Evolutionary conservation across 495 filamentous ascomycete species (phyloP).

Genomic region (Penicillium goetzii): DNA sequence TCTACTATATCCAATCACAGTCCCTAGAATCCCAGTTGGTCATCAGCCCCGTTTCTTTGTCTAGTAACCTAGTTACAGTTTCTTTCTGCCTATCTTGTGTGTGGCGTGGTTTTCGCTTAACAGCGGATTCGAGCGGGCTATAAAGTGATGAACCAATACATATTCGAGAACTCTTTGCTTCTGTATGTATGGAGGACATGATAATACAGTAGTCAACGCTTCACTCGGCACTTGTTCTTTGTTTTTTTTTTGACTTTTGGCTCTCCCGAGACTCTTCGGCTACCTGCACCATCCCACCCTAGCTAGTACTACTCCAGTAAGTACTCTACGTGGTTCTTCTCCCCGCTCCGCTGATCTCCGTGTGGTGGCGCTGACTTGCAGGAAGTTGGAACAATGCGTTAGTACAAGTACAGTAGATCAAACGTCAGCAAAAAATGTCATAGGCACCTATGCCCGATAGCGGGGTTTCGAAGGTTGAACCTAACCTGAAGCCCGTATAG

Average conservation of each 20-base stretch:
- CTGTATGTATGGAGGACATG: not conserved
- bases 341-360: conserved; percentile 22
- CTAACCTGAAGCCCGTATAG: too few species aligned
- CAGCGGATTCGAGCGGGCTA: not conserved
- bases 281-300: not conserved
- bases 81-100: not conserved
- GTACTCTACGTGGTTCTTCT: not conserved
- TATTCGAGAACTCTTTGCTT: not conserved
- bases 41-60: conserved; percentile 11
- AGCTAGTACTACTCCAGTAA: not conserved
- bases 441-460: not conserved
- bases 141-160: not conserved
- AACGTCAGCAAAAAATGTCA: not conserved
- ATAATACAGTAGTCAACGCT: too few species aligned
- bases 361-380: conserved; percentile 22
- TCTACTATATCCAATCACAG: conserved; percentile 11
- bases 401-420: not conserved
- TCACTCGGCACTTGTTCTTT: not conserved
- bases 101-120: conserved; percentile 12
- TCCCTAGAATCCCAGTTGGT: conserved; percentile 14
- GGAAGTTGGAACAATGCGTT: conserved; percentile 9
- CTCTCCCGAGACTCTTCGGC: not conserved
- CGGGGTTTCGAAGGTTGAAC: too few species aligned
- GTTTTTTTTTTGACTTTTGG: not conserved
- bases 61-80: too few species aligned